These are phyloP conservation scores for Aegilops speltoides DNA, from an alignment of 176 grass and related monocot species.

Conservation along the genomic window DNA sequence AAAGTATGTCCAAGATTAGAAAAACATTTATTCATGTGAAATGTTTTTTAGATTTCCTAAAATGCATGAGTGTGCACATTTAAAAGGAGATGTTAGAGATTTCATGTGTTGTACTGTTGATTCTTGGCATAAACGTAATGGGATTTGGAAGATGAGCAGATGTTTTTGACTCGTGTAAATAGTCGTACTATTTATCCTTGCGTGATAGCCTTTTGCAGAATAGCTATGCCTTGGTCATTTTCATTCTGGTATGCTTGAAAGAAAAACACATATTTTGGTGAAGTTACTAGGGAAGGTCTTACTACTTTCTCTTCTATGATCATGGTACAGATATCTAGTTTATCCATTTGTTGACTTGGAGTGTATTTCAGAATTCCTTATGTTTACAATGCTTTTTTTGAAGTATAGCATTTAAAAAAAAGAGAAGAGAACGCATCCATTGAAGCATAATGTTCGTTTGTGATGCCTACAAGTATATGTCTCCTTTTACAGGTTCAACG, in stretches of 20 bases:
- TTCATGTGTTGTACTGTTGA: neutral
- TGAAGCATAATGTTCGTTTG: neutral
- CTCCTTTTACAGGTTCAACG: constrained; percentile 61
- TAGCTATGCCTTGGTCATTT: neutral
- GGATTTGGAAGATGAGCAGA: neutral
- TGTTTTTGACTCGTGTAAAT: neutral
- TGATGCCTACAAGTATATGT: neutral
- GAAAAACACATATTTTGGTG: neutral
- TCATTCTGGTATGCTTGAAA: neutral
- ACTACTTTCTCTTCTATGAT: neutral
- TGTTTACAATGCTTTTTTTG: neutral
- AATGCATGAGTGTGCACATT: neutral
- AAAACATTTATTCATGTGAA: neutral
- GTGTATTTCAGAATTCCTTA: neutral
- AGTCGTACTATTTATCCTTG: neutral
- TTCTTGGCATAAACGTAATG: neutral
- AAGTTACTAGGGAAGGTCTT: neutral
- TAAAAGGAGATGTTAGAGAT: neutral
- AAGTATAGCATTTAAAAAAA: neutral
- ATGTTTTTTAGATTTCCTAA: neutral
- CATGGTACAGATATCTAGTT: neutral
- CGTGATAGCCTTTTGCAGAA: neutral
- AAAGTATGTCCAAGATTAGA: constrained; percentile 1
- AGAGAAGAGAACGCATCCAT: neutral
- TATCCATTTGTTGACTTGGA: neutral